phyloP scores from a whole-genome alignment of 2,329 filamentous ascomycete genomes.

The Fusarium sp. region DNA sequence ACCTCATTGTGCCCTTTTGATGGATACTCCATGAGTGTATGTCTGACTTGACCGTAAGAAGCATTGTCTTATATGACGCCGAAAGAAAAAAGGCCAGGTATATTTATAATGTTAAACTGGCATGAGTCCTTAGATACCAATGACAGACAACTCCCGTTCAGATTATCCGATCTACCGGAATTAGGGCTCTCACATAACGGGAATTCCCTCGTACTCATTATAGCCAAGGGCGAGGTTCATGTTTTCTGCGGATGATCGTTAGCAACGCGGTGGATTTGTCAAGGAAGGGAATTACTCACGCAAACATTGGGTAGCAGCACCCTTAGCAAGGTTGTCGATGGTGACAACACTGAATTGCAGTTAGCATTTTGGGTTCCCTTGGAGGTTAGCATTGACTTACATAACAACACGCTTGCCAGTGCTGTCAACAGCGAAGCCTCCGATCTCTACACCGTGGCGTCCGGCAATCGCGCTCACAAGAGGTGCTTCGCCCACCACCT shows the following conservation, averaged over 20 bases:
- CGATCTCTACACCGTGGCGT: constrained; percentile 92
- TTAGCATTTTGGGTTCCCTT: constrained; percentile 21
- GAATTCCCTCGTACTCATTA: constrained; percentile 89
- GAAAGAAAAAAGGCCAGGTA: not conserved
- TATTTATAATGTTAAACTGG: not conserved
- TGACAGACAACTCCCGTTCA: not conserved
- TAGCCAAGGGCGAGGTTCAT: constrained; percentile 95
- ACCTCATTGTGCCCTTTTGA: not conserved
- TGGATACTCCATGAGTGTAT: not conserved
- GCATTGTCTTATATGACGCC: not conserved
- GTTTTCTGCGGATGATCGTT: constrained; percentile 71
- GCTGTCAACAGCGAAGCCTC: constrained; percentile 91
- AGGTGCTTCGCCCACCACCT: constrained; percentile 81
- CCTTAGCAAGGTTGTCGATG: constrained; percentile 21
- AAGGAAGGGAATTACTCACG: not conserved
- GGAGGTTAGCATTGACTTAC: not conserved
- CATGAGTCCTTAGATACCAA: not conserved
- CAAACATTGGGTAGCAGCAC: constrained; percentile 21
- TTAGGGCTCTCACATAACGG: constrained; percentile 49
- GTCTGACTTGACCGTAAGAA: not conserved
- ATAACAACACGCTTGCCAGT: constrained; percentile 93
- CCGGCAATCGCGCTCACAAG: constrained; percentile 62
- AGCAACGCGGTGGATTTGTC: not conserved
- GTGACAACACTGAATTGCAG: constrained; percentile 1
- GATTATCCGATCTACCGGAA: not conserved